Evolutionary conservation across 73 alveolate species (phyloP).

Genomic region (Paramecium pentaurelia): DNA sequence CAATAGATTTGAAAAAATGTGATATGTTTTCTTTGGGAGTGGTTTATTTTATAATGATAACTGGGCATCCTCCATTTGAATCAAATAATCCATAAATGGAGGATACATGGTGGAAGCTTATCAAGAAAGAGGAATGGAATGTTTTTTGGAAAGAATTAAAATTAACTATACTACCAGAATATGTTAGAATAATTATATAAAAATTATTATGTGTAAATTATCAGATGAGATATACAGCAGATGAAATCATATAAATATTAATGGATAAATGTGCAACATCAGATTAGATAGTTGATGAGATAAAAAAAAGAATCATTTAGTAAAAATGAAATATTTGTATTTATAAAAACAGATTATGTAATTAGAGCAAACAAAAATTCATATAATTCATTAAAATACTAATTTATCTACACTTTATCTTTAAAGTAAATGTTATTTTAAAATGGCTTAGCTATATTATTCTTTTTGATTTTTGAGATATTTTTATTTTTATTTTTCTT

Average conservation of each 20-base stretch:
- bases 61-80: slow-evolving; percentile 30
- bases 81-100: not conserved
- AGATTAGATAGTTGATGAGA: not conserved
- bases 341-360: not conserved
- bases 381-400: not conserved
- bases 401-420: slow-evolving; percentile 35
- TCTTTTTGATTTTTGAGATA: not conserved
- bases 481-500: not conserved
- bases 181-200: not conserved
- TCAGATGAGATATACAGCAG: not conserved
- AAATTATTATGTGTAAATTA: not conserved
- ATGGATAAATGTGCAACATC: not conserved
- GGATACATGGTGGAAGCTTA: slow-evolving; percentile 25
- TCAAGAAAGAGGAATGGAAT: not conserved
- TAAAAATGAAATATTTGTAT: not conserved
- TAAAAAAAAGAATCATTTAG: not conserved
- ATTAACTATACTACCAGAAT: not conserved
- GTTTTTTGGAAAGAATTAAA: slow-evolving; percentile 1
- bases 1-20: not conserved
- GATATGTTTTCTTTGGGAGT: slow-evolving; percentile 35
- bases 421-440: not conserved
- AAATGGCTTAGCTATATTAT: not conserved
- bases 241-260: not conserved
- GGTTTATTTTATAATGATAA: not conserved
- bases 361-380: not conserved